Evolutionary conservation across 306 rosid genomes (phyloP), one percentile per base, ranked within the genome.

Genomic region (Casuarina equisetifolia): DNA sequence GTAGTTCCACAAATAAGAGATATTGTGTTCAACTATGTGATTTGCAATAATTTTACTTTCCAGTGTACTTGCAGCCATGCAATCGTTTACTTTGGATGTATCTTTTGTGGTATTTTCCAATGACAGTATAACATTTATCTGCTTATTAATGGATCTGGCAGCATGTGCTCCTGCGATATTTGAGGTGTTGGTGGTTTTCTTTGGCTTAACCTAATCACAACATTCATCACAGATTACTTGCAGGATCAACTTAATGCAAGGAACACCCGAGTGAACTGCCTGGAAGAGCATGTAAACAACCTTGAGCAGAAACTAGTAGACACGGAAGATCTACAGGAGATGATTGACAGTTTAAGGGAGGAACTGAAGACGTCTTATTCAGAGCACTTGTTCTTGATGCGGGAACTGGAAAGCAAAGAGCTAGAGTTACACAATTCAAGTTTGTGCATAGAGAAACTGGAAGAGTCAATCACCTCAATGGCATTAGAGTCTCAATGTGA

Each of bases 401-500:
- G 79, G 76, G 91, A 90, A 73, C 77, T 94, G 59, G 90, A 80
- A 73, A 82, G 67, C 70, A 89, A 84, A 84, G 93, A 92, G 83
- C 25, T 70, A 59, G 92, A 89, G 69, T 72, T 89, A 73, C 88
- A 74, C 78, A 83, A 86, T 72, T 92, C 97, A 62, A 62, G 81
- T 79, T 73, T 82, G 81, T 80, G 74, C 64, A 58, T 90, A 45
- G 97, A 85, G 85, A 89, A 87, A 85, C 86, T 90, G 48, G 89
- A 90, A 85, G 95, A 84, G 82, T 84, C 91, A 43, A 80, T 94
- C 82, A 84, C 97, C 59, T 85, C 93, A 66, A 74, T 88, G 78
- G 82, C 89, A 70, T 83, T 94, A 85, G 98, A 94, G 77, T 90
- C 97, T 72, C 93, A 94, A 76, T 89, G 92, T 81, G 98, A 94